Evolutionary conservation across 805 yeast species (phyloP).

Genomic region (Saccharomycopsis javanensis): DNA sequence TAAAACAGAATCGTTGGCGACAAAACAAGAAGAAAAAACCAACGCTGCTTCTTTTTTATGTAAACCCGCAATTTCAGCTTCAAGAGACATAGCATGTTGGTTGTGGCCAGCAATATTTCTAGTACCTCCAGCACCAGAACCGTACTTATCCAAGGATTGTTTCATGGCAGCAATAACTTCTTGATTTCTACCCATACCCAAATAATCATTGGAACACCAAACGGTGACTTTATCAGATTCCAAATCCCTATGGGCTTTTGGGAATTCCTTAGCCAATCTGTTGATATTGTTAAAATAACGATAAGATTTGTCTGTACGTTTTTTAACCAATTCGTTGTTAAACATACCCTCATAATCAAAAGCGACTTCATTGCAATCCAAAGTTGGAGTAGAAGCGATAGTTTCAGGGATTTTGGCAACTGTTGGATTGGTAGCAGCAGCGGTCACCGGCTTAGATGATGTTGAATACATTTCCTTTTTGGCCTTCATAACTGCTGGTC

Average conservation of each 20-base stretch:
- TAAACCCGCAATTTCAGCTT: slow-evolving; percentile 76
- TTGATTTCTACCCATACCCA: slow-evolving; percentile 85
- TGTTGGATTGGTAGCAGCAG: slow-evolving; percentile 27
- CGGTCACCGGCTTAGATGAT: slow-evolving; percentile 26
- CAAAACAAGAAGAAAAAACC: slow-evolving; percentile 91
- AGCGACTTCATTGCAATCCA: slow-evolving; percentile 34
- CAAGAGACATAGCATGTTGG: slow-evolving; percentile 76
- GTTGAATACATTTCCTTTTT: slow-evolving; percentile 26
- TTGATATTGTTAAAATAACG: slow-evolving; percentile 96
- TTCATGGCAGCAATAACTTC: slow-evolving; percentile 70
- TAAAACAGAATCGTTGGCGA: slow-evolving; percentile 92
- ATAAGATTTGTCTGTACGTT: slow-evolving; percentile 83
- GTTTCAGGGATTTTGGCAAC: slow-evolving; percentile 23
- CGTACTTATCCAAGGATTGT: slow-evolving; percentile 72
- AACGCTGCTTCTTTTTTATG: slow-evolving; percentile 93
- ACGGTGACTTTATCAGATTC: slow-evolving; percentile 86
- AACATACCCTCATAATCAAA: slow-evolving; percentile 71
- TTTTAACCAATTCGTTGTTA: slow-evolving; percentile 54
- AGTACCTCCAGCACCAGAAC: slow-evolving; percentile 99
- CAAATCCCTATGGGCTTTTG: slow-evolving; percentile 73
- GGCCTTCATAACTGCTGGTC: slow-evolving; percentile 46
- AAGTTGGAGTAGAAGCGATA: background rate
- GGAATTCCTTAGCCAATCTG: slow-evolving; percentile 89
- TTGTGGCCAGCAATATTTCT: slow-evolving; percentile 98
- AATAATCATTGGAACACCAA: slow-evolving; percentile 98